Percentiles rank a stretch among this genome's conserved stretches.
These are phyloP conservation scores for Dicorynia guianensis DNA, from an alignment of 306 rosid species.

Conservation along the genomic window DNA sequence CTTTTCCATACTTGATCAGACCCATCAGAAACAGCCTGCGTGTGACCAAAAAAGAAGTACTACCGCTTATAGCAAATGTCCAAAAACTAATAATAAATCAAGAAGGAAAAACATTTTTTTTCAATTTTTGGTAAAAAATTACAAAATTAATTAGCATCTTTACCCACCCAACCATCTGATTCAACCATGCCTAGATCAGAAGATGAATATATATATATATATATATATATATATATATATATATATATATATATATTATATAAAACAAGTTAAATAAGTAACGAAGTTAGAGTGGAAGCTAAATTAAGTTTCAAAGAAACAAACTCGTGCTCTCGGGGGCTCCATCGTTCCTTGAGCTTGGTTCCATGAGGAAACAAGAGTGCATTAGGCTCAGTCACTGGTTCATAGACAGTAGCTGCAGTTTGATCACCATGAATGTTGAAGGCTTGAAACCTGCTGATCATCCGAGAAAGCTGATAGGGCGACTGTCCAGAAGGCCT, in stretches of 20 bases:
- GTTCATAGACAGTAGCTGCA: not conserved
- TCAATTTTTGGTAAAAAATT: too few species aligned
- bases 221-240: too few species aligned
- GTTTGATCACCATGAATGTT: not conserved
- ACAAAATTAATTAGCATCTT: too few species aligned
- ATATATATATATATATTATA: too few species aligned
- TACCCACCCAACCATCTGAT: too few species aligned
- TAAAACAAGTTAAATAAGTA: too few species aligned
- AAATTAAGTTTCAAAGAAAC: not conserved
- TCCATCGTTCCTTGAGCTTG: not conserved
- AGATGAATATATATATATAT: too few species aligned
- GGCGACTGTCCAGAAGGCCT: not conserved
- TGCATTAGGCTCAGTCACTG: not conserved
- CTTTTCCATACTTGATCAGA: not conserved
- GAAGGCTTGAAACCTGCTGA: not conserved
- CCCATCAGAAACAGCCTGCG: slow-evolving; percentile 11
- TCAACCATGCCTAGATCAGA: too few species aligned
- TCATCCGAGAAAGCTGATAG: not conserved
- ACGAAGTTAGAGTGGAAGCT: too few species aligned
- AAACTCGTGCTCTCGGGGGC: slow-evolving; percentile 3
- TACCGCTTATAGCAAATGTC: too few species aligned
- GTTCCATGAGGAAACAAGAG: not conserved
- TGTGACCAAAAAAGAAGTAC: not conserved
- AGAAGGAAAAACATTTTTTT: too few species aligned
- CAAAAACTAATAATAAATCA: too few species aligned